Percentiles rank a stretch among this genome's conserved stretches.
Conservation (phyloP, 768 basidiomycete species). For the Boletus huronensis region DNA sequence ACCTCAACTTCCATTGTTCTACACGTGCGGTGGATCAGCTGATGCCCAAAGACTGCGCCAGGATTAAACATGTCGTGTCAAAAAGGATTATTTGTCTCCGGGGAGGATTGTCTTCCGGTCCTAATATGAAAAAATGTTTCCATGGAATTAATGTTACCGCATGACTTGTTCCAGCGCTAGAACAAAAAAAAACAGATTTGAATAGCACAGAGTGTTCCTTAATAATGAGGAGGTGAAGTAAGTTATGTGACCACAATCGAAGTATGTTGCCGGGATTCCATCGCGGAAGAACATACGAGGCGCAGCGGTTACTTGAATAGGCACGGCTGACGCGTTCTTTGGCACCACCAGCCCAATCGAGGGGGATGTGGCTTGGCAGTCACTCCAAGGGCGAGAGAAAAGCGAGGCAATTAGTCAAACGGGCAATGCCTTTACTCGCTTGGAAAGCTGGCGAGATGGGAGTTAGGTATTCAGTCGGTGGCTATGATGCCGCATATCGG, state of each 20-base stretch:
- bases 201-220: conserved; percentile 28
- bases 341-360: conserved; percentile 17
- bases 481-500: conserved; percentile 29
- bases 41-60: conserved; percentile 20
- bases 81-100: conserved; percentile 25
- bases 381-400: conserved; percentile 19
- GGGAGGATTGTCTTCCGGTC: conserved; percentile 21
- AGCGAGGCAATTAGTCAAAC: conserved; percentile 30
- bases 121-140: conserved; percentile 31
- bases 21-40: conserved; percentile 30
- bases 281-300: conserved; percentile 28
- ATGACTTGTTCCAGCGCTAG: conserved; percentile 21
- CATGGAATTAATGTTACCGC: conserved; percentile 17
- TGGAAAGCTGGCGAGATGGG: conserved; percentile 17
- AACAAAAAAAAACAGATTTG: conserved; percentile 28
- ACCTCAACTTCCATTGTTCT: conserved; percentile 30
- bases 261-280: conserved; percentile 25
- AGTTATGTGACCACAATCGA: conserved; percentile 24
- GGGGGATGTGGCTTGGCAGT: conserved; percentile 17
- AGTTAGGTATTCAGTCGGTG: conserved; percentile 15
- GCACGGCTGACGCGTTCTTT: conserved; percentile 13
- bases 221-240: conserved; percentile 26
- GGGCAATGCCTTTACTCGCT: conserved; percentile 29
- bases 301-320: conserved; percentile 21
- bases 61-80: conserved; percentile 18